Conservation (phyloP, 1,139 yeast species). For the Diutina sp. region DNA sequence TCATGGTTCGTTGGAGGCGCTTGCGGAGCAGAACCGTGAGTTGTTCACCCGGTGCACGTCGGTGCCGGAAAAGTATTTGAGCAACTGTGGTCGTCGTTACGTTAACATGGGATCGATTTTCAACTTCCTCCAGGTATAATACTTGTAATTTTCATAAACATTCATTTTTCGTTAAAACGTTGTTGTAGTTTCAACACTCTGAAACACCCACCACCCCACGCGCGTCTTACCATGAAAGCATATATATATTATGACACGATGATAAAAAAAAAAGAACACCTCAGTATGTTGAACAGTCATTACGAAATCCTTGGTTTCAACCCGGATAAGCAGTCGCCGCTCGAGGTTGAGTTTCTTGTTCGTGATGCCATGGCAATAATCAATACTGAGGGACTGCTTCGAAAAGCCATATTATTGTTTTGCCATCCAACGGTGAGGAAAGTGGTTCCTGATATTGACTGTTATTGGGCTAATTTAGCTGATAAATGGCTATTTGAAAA, state of each 20-base stretch:
- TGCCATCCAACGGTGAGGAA: neutral
- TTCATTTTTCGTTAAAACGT: too few species aligned
- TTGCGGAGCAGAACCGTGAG: slow-evolving; percentile 70
- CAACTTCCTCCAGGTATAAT: slow-evolving; percentile 29
- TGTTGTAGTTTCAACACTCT: neutral
- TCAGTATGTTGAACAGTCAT: too few species aligned
- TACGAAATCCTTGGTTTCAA: neutral
- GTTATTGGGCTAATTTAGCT: neutral
- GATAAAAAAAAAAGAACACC: too few species aligned
- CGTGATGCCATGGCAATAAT: neutral
- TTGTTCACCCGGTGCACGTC: slow-evolving; percentile 42
- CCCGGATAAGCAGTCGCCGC: neutral
- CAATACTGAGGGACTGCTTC: neutral
- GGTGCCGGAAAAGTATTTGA: slow-evolving; percentile 65
- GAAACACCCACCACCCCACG: neutral
- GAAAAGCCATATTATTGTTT: neutral
- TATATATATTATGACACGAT: too few species aligned
- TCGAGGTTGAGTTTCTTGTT: neutral
- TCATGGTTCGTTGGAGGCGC: slow-evolving; percentile 51
- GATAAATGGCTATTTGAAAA: neutral
- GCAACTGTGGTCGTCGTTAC: slow-evolving; percentile 80
- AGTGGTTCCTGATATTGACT: neutral
- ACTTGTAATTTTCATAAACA: neutral
- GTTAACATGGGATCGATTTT: slow-evolving; percentile 81
- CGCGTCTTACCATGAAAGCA: too few species aligned